Conservation (phyloP, 164 flowering plant genomes). For the Vitis rupestris region DNA sequence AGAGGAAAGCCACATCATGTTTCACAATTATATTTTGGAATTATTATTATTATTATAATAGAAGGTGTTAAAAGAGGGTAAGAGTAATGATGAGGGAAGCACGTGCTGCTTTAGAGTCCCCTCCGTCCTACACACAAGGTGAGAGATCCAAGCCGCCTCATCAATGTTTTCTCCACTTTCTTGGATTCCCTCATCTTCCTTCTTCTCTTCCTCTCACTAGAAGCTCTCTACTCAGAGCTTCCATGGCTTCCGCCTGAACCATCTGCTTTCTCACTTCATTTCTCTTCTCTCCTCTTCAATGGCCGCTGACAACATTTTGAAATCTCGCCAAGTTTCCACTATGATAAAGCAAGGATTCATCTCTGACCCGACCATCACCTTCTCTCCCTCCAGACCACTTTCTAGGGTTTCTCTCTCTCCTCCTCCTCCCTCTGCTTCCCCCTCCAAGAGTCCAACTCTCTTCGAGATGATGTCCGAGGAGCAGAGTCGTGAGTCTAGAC, state of each 20-base stretch:
- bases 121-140: too few relatives aligned
- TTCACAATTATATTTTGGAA: too few relatives aligned
- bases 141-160: neutral
- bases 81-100: too few relatives aligned
- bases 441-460: constrained; percentile 48
- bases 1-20: too few relatives aligned
- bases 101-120: too few relatives aligned
- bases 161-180: neutral
- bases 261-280: neutral
- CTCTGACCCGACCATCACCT: constrained; percentile 50
- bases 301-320: constrained; percentile 12
- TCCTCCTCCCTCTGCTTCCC: constrained; percentile 24
- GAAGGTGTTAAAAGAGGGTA: too few relatives aligned
- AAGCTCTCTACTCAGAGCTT: neutral
- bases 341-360: constrained; percentile 92
- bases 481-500: constrained; percentile 35
- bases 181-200: constrained; percentile 2
- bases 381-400: constrained; percentile 35
- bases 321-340: constrained; percentile 54
- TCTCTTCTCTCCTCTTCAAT: constrained; percentile 4
- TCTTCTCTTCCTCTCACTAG: constrained; percentile 8
- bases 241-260: constrained; percentile 1
- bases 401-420: constrained; percentile 21
- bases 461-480: constrained; percentile 83
- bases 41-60: too few relatives aligned